Base-by-base conservation (phyloP, 495 filamentous ascomycete species). In the Penicillium coffeae region DNA sequence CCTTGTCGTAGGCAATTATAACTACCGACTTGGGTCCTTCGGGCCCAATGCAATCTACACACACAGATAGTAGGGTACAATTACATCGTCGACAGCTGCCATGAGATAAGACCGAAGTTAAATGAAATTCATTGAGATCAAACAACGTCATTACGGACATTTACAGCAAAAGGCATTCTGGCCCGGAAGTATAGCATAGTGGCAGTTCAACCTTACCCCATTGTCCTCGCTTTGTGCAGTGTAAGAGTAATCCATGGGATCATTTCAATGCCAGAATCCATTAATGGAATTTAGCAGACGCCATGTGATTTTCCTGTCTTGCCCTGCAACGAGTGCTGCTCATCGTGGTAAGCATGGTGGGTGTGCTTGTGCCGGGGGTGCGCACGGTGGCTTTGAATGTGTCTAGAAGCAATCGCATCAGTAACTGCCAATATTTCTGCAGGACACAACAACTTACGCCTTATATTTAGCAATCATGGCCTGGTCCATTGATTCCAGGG, bases 291-390 rank as follows among this genome's bases (percentile, higher is more conserved):
- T 9, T 84, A 93, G 70, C 89, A 95, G 45, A 91, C 74, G 27
- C 80, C 83, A 64, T 94, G 89, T 10, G 89, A 89, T 81, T 95
- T 95, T 38, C 89, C 89, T 45, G 78, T 79, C 80, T 90, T 89
- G 3, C 88, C 89, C 75, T 95, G 88, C 66, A 95, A 65, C 27
- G 82, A 87, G 66, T 95, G 90, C 61, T 80, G 83, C 72, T 95
- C 89, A 51, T 80, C 77, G 63, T 82, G 71, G 64, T 85, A 92
- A 37, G 81, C 69, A n/a, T 74, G 65, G 56, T 89, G 87, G 37
- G 73, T 82, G 20, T 82, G 77, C 0, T 78, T 60, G 70, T 79
- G 78, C 36, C 73, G 73, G 42, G 78, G 77, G 41, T 76, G 70
- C 21, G 75, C 71, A 37, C 71, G 59, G 55, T 88, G 77, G 41